phyloP scores from a whole-genome alignment of 805 yeast genomes.

The Cephaloascus albidus region DNA sequence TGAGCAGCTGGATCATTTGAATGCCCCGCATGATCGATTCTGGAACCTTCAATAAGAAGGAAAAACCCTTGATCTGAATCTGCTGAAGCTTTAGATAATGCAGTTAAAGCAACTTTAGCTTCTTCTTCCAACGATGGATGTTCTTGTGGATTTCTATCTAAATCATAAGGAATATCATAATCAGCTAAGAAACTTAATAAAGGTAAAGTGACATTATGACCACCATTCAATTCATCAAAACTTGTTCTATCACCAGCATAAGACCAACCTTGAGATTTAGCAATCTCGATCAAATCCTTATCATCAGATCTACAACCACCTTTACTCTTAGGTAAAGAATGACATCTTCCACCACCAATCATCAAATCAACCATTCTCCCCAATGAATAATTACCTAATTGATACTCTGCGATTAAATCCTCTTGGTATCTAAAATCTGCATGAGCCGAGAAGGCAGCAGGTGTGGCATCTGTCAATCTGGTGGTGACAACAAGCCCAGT shows the following conservation, averaged over 20 bases:
- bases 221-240: slow-evolving; percentile 46
- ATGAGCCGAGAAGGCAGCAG: slow-evolving; percentile 83
- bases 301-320: slow-evolving; percentile 70
- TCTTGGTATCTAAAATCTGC: slow-evolving; percentile 70
- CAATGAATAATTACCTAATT: slow-evolving; percentile 70
- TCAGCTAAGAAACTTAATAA: slow-evolving; percentile 68
- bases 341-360: slow-evolving; percentile 89
- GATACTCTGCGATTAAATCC: slow-evolving; percentile 81
- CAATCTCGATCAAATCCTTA: slow-evolving; percentile 58
- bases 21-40: slow-evolving; percentile 95
- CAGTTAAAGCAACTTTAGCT: slow-evolving; percentile 62
- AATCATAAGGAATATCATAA: slow-evolving; percentile 74
- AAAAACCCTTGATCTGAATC: slow-evolving; percentile 81
- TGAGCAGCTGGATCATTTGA: slow-evolving; percentile 92
- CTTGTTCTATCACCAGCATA: slow-evolving; percentile 49
- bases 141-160: slow-evolving; percentile 54
- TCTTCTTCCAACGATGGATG: slow-evolving; percentile 79
- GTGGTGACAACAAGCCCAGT: slow-evolving; percentile 94
- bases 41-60: slow-evolving; percentile 79
- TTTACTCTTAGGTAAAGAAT: slow-evolving; percentile 48
- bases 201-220: slow-evolving; percentile 64
- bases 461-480: slow-evolving; percentile 89
- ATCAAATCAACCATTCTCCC: slow-evolving; percentile 78
- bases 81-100: slow-evolving; percentile 56
- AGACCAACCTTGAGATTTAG: slow-evolving; percentile 50